A percentile compares a stretch with the other conserved stretches of the same genome.
These are phyloP conservation scores for Pleurotus tuber-regium DNA, from an alignment of 768 basidiomycete genomes.

Conservation along the genomic window DNA sequence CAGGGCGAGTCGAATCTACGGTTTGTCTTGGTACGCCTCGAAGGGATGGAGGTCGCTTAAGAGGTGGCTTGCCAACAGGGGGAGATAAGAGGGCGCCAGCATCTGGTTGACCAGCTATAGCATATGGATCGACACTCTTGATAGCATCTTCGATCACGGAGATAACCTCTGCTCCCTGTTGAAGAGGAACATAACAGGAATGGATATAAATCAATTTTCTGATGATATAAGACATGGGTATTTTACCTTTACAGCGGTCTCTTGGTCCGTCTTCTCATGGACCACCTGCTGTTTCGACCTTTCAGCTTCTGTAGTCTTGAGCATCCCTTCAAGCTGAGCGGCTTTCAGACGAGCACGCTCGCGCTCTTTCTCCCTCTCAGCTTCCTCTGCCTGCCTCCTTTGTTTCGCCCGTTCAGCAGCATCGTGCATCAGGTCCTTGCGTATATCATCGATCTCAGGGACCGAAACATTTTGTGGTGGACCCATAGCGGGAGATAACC, in stretches of 20 bases:
- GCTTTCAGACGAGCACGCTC: conserved; percentile 83
- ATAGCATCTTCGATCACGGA: conserved; percentile 48
- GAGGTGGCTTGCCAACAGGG: conserved; percentile 13
- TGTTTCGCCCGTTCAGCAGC: conserved; percentile 83
- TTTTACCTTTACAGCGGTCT: conserved; percentile 13
- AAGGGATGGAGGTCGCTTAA: conserved; percentile 32
- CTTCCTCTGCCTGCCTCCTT: conserved; percentile 80
- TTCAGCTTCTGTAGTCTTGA: conserved; percentile 44
- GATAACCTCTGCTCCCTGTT: conserved; percentile 35
- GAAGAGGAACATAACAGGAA: too few species aligned
- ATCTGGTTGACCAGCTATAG: neutral
- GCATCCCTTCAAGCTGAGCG: conserved; percentile 66
- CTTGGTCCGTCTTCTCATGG: conserved; percentile 20
- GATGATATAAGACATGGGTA: conserved; percentile 9
- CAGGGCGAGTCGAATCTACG: conserved; percentile 25
- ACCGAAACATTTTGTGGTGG: conserved; percentile 27
- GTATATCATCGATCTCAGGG: conserved; percentile 59
- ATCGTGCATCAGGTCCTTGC: conserved; percentile 77
- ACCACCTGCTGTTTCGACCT: conserved; percentile 27
- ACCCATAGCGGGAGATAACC: neutral
- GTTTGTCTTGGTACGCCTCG: conserved; percentile 25
- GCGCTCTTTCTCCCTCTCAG: conserved; percentile 73
- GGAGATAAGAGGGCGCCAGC: conserved; percentile 6
- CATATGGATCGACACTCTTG: conserved; percentile 19
- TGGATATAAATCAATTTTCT: too few species aligned